These are phyloP conservation scores for Penicillium cinerascens DNA, from an alignment of 495 filamentous ascomycete species.

Conservation along the genomic window DNA sequence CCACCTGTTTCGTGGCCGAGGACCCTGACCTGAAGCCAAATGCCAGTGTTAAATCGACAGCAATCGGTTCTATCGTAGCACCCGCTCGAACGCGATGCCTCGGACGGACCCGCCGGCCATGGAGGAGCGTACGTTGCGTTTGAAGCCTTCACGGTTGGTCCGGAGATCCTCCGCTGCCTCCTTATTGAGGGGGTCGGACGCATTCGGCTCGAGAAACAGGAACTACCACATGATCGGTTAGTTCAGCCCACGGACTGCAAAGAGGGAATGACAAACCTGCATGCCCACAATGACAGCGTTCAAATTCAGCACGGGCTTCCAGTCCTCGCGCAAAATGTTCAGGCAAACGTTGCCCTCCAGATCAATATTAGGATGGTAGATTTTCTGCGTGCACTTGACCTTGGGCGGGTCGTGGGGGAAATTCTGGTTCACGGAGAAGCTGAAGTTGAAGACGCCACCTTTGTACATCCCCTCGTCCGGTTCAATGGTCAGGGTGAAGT, in stretches of 20 bases:
- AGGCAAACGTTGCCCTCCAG: constrained; percentile 96
- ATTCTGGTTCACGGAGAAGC: constrained; percentile 85
- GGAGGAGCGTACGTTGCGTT: constrained; percentile 76
- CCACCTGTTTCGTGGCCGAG: constrained; percentile 13
- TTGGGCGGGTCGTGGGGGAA: constrained; percentile 98
- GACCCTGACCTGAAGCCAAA: neutral
- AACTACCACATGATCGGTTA: constrained; percentile 54
- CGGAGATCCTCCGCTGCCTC: constrained; percentile 93
- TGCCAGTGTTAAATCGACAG: neutral
- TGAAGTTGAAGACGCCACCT: constrained; percentile 83
- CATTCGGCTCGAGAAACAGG: constrained; percentile 95
- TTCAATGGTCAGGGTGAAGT: constrained; percentile 89
- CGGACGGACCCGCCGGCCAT: constrained; percentile 83
- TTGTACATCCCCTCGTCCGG: constrained; percentile 99
- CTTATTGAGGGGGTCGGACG: constrained; percentile 95
- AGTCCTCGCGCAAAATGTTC: constrained; percentile 96
- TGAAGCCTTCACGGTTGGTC: constrained; percentile 78
- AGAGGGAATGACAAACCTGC: constrained; percentile 53
- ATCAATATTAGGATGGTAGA: constrained; percentile 99
- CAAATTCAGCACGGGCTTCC: constrained; percentile 96
- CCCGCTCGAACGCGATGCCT: constrained; percentile 69
- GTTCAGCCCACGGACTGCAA: neutral
- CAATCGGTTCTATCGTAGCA: constrained; percentile 43
- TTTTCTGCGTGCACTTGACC: constrained; percentile 96
- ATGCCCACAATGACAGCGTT: constrained; percentile 95